phyloP scores from a whole-genome alignment of 2,329 filamentous ascomycete genomes.

The Paraphaeosphaeria sporulosa region DNA sequence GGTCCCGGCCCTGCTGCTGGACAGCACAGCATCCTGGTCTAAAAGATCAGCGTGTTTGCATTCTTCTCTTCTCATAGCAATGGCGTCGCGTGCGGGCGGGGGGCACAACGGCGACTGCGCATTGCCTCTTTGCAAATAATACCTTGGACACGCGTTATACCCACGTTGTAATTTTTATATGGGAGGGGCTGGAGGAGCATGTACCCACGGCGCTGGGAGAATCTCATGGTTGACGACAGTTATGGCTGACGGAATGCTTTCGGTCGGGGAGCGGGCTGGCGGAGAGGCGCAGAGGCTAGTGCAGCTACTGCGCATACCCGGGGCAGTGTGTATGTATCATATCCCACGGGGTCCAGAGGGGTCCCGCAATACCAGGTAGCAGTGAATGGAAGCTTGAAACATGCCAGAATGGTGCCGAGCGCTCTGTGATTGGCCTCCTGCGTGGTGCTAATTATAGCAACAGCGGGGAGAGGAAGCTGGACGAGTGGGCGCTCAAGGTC shows the following conservation, averaged over 20 bases:
- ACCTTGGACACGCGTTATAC: conserved; percentile 47
- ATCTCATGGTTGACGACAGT: conserved; percentile 27
- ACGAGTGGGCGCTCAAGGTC: conserved; percentile 1
- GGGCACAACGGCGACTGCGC: conserved; percentile 28
- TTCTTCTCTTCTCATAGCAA: conserved; percentile 26
- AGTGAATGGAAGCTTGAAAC: conserved; percentile 28
- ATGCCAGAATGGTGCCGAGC: neutral
- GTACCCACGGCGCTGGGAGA: conserved; percentile 33
- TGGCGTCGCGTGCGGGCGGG: conserved; percentile 16
- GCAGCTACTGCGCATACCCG: conserved; percentile 39
- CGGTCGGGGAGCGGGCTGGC: conserved; percentile 19
- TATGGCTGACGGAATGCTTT: conserved; percentile 35
- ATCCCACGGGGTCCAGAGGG: conserved; percentile 31
- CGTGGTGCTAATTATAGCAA: conserved; percentile 24
- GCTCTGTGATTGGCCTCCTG: conserved; percentile 23
- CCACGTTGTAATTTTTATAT: conserved; percentile 48
- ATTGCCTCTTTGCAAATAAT: conserved; percentile 48
- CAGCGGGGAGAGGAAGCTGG: too few relatives aligned
- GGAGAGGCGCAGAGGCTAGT: conserved; percentile 39
- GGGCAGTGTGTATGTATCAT: conserved; percentile 31
- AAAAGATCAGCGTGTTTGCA: conserved; percentile 31
- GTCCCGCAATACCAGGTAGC: conserved; percentile 4
- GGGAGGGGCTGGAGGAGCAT: conserved; percentile 27
- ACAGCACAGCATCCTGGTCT: conserved; percentile 48
- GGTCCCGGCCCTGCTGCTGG: conserved; percentile 38